Evolutionary conservation across 1,284 basidiomycete genomes (phyloP), one percentile per base, ranked within the genome.

Genomic region (Moesziomyces parantarcticus): DNA sequence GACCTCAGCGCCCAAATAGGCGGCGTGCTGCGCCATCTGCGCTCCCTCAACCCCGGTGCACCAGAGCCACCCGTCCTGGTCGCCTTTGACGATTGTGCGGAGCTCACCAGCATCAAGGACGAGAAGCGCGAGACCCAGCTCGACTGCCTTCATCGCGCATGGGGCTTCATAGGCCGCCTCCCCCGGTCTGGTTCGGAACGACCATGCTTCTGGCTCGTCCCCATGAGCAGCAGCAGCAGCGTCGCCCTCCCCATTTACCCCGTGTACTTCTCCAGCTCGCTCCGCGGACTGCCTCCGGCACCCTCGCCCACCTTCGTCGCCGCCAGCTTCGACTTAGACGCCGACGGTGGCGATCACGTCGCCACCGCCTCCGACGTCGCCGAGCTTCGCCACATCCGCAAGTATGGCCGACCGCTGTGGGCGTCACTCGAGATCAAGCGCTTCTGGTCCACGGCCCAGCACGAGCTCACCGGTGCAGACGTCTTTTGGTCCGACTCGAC

Each of bases 351-450:
- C 14, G 9, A 16, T 7, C n/a, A 21, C 36, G 25, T 63, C 39
- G 14, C 36, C 25, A 18, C 18, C 7, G 50, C 57, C 14, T 22
- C 44, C 16, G 49, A 57, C 8, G 60, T 29, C 3, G 40, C 34
- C n/a, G 6, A 9, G 22, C n/a, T 22, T 21, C 18, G 29, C 4
- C 56, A 55, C 34, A 39, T 59, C 43, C 20, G 42, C 32, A n/a
- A 25, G n/a, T 65, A 65, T 20, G 63, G 63, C 16, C 56, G 63
- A 14, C 56, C 63, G 16, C 49, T 66, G 16, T 66, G 63, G 63
- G 16, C 1, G 5, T 45, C 63, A 5, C 49, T 51, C 39, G n/a
- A 25, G 6, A 8, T 5, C 0, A 21, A 20, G 8, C 8, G 21
- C 6, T 52, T 58, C 16, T 64, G 62, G 62, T 16, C 21, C 9